phyloP scores from a whole-genome alignment of 495 filamentous ascomycete species.

The Gamarada debralockiae region DNA sequence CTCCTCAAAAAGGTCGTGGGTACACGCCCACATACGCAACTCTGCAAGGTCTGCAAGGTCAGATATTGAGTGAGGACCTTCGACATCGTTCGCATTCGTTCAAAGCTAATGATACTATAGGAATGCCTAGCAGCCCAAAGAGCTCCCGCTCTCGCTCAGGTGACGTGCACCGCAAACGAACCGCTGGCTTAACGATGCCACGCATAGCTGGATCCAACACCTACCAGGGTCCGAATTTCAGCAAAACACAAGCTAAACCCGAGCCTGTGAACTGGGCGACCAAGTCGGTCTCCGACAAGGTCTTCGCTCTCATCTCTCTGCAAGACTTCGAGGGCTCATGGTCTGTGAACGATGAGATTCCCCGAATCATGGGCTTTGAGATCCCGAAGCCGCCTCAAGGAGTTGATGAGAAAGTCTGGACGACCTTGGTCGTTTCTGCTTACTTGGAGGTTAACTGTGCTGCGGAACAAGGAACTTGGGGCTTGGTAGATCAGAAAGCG shows the following conservation, averaged over 20 bases:
- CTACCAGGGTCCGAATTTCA: no score
- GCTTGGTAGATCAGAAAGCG: conserved; percentile 32
- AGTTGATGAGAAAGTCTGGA: conserved; percentile 23
- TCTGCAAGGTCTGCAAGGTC: no score
- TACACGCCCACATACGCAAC: no score
- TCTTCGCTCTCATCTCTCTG: conserved; percentile 34
- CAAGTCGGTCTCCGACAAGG: conserved; percentile 6
- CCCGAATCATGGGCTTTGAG: conserved; percentile 21
- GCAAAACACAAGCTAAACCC: no score
- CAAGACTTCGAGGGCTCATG: conserved; percentile 51
- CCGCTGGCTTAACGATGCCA: background rate
- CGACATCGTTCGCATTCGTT: background rate
- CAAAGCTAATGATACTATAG: background rate
- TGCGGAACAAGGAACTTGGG: conserved; percentile 29
- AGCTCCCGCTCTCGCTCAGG: background rate
- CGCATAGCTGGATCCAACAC: background rate
- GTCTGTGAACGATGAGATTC: conserved; percentile 23
- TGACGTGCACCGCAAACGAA: background rate
- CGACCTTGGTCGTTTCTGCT: conserved; percentile 47
- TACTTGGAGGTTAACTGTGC: conserved; percentile 41
- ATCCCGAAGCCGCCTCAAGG: conserved; percentile 10
- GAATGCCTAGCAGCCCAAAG: background rate
- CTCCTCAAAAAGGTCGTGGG: no score
- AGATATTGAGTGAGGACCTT: background rate
- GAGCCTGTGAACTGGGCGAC: background rate